Conservation (phyloP, 2,329 filamentous ascomycete species). For the Fusarium pilosicola region DNA sequence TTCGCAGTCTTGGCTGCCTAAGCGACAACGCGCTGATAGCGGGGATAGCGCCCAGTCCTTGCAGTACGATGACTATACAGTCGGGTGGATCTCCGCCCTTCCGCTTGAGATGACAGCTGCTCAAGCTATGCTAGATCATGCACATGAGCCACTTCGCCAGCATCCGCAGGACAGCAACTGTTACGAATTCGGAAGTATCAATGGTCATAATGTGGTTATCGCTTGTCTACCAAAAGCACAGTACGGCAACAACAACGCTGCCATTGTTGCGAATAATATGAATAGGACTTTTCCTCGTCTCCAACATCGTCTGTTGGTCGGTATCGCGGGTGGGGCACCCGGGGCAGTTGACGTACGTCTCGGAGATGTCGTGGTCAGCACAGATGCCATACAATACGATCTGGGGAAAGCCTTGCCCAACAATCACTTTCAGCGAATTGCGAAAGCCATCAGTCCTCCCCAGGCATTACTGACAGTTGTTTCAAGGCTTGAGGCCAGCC, state of each 20-base stretch:
- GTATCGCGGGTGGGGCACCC: constrained; percentile 37
- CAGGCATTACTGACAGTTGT: not conserved
- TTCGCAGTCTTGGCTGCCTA: not conserved
- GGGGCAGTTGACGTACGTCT: constrained; percentile 31
- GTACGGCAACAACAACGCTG: constrained; percentile 39
- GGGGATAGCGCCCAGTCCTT: fast-evolving
- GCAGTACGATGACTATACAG: constrained; percentile 33
- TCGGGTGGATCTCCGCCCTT: constrained; percentile 48
- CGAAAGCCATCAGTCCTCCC: not conserved
- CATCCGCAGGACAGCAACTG: constrained; percentile 35
- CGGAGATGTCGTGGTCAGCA: constrained; percentile 44
- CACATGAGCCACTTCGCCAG: constrained; percentile 6
- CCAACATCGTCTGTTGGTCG: constrained; percentile 32
- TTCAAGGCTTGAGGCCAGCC: constrained; percentile 17
- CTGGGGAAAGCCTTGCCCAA: constrained; percentile 28
- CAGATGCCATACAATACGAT: constrained; percentile 41
- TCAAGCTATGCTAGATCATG: constrained; percentile 41
- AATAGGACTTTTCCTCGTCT: constrained; percentile 54
- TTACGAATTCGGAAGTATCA: constrained; percentile 38
- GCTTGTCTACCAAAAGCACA: constrained; percentile 31
- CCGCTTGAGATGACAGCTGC: constrained; percentile 44
- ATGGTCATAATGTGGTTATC: constrained; percentile 41
- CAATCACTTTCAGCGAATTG: constrained; percentile 1
- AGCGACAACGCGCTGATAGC: not conserved
- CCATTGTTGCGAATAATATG: constrained; percentile 36